These are phyloP conservation scores for Metarhizium album DNA, from an alignment of 2,329 filamentous ascomycete genomes.

Conservation along the genomic window DNA sequence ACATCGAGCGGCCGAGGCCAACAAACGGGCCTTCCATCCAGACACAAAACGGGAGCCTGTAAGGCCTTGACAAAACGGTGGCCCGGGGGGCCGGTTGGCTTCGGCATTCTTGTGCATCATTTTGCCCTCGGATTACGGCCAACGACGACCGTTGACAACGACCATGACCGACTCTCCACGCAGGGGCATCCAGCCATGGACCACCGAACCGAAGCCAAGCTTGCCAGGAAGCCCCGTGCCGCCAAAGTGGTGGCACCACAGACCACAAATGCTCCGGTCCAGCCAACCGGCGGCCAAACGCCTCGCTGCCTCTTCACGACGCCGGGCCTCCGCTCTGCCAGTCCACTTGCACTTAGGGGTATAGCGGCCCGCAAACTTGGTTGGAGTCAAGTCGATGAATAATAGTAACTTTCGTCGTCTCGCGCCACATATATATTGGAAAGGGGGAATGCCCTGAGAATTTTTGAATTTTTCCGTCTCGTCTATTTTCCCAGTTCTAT, in stretches of 20 bases:
- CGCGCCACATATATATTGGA: slow-evolving; percentile 6
- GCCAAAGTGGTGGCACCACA: slow-evolving; percentile 9
- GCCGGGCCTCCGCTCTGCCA: slow-evolving; percentile 17
- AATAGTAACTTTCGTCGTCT: slow-evolving; percentile 4
- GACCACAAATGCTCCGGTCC: slow-evolving; percentile 7
- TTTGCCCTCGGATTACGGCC: not conserved
- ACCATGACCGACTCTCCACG: not conserved
- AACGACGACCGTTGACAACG: no score
- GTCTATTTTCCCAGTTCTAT: not conserved
- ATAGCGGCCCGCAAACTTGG: slow-evolving; percentile 26
- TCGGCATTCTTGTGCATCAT: slow-evolving; percentile 5
- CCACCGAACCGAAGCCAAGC: not conserved
- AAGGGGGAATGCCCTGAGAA: not conserved
- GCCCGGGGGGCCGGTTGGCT: slow-evolving; percentile 3
- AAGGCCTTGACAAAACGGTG: no score
- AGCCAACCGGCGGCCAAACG: slow-evolving; percentile 8
- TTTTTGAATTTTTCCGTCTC: not conserved
- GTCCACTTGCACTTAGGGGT: slow-evolving; percentile 48
- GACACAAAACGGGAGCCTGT: not conserved
- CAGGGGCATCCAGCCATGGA: not conserved
- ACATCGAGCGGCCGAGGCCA: no score
- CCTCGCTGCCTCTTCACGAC: slow-evolving; percentile 6
- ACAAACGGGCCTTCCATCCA: no score
- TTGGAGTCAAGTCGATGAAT: slow-evolving; percentile 2
- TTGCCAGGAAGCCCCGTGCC: not conserved